These are phyloP conservation scores for Oxyria digyna DNA, from an alignment of 148 eudicot species.

Conservation along the genomic window DNA sequence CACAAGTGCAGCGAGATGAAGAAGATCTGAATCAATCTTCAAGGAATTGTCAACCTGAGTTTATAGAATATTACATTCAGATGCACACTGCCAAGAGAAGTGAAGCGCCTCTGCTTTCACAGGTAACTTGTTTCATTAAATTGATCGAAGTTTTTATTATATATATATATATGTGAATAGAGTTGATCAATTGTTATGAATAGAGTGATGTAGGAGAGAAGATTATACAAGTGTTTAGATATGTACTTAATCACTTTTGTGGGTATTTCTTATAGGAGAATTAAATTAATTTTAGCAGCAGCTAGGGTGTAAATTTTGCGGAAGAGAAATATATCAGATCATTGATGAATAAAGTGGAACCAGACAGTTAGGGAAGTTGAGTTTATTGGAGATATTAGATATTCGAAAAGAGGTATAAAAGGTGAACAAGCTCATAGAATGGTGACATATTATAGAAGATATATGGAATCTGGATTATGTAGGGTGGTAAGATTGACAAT, in stretches of 20 bases:
- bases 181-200: not conserved
- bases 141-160: not conserved
- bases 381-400: not conserved
- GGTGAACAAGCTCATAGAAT: not conserved
- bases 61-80: slow-evolving; percentile 89
- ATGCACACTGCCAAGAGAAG: slow-evolving; percentile 94
- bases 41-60: slow-evolving; percentile 67
- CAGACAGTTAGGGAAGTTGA: not conserved
- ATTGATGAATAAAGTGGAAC: not conserved
- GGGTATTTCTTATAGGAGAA: not conserved
- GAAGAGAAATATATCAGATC: not conserved
- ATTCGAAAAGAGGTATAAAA: not conserved
- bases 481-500: not conserved
- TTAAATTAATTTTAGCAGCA: not conserved
- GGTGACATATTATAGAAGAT: not conserved
- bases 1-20: slow-evolving; percentile 68
- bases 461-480: not conserved
- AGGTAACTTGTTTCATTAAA: slow-evolving; percentile 31
- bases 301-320: not conserved
- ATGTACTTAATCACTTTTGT: not conserved
- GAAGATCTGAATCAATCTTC: slow-evolving; percentile 82
- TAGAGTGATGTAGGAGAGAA: not conserved
- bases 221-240: not conserved
- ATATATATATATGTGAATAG: not conserved
- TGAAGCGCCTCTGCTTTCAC: slow-evolving; percentile 85